phyloP scores from a whole-genome alignment of 2,329 filamentous ascomycete species.

The Penicillium sp. region DNA sequence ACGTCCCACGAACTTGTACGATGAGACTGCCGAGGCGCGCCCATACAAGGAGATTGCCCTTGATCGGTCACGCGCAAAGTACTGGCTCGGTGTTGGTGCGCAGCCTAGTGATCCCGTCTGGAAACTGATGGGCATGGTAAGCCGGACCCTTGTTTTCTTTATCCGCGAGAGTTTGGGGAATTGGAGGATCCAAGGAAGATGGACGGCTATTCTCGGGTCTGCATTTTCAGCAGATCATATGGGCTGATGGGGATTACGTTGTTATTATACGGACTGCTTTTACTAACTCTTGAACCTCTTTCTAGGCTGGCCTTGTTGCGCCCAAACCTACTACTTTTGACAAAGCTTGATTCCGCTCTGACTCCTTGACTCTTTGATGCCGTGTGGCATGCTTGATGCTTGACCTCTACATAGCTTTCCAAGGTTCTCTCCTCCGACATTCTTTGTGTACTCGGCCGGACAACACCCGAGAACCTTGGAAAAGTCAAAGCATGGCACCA shows the following conservation, averaged over 20 bases:
- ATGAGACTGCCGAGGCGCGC: slow-evolving; percentile 56
- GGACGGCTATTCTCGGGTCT: slow-evolving; percentile 1
- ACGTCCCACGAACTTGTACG: slow-evolving; percentile 49
- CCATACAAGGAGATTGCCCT: slow-evolving; percentile 90
- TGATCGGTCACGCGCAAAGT: slow-evolving; percentile 76
- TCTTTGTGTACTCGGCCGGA: slow-evolving; percentile 1
- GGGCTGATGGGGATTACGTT: background rate
- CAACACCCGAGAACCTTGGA: background rate
- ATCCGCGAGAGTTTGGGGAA: background rate
- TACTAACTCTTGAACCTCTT: slow-evolving; percentile 6
- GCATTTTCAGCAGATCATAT: background rate
- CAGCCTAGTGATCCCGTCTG: slow-evolving; percentile 90
- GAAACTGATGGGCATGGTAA: slow-evolving; percentile 79
- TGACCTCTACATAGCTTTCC: background rate
- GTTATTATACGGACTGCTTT: background rate
- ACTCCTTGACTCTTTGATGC: background rate
- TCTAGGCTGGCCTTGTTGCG: slow-evolving; percentile 38
- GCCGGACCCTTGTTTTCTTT: slow-evolving; percentile 21
- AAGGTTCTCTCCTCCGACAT: background rate
- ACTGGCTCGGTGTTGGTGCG: slow-evolving; percentile 96
- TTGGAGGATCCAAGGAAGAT: background rate
- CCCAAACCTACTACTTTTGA: slow-evolving; percentile 28
- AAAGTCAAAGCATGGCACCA: background rate
- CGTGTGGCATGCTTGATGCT: background rate
- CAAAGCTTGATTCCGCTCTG: slow-evolving; percentile 18